Base-by-base conservation (phyloP, 2,329 filamentous ascomycete species). In the Neofusicoccum umdonicola region DNA sequence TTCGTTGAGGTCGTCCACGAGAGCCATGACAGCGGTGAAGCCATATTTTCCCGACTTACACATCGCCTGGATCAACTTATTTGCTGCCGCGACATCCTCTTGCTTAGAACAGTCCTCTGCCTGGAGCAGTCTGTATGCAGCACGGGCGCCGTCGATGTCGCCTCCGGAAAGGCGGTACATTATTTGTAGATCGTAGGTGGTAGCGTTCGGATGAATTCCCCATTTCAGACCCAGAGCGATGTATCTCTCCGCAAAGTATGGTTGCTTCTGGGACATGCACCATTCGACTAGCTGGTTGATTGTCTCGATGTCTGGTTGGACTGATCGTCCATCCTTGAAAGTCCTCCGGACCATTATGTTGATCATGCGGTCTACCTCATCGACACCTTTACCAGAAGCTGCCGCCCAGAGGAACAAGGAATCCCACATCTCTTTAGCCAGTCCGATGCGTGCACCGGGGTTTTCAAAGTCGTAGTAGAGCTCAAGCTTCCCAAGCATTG, bases 261-360 rank as follows among this genome's bases (percentile, higher is more conserved):
- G 83, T 70, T 96, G 88, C 11, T 88, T 82, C 63, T 84, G 84
- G n/a, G 86, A 85, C 68, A 89, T 88, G 9, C 92, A 91, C 65
- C 88, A 87, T 62, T 86, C 84, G 17, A 98, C 83, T 31, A 98
- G 82, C 5, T 82, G 80, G 72, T 98, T 96, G 70, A 98, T 87
- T 5, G 90, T 92, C 3, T 84, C 78, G 6, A 88, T 88, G 63
- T 91, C 88, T 0, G 92, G 87, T 6, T 71, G 64, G 7, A 80
- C 76, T 3, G 84, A 69, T 15, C 79, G 78, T 64, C 81, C 73
- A 64, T 83, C 75, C 66, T 82, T 74, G 61, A 79, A 71, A 67
- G 81, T 83, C 56, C 82, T 78, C 42, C 79, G 76, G n/a, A 81
- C 76, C 83, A 92, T 89, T 19, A 88, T 82, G 48, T 85, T 81